Base-by-base conservation (phyloP, 1,284 basidiomycete genomes). In the Ustilago tritici region DNA sequence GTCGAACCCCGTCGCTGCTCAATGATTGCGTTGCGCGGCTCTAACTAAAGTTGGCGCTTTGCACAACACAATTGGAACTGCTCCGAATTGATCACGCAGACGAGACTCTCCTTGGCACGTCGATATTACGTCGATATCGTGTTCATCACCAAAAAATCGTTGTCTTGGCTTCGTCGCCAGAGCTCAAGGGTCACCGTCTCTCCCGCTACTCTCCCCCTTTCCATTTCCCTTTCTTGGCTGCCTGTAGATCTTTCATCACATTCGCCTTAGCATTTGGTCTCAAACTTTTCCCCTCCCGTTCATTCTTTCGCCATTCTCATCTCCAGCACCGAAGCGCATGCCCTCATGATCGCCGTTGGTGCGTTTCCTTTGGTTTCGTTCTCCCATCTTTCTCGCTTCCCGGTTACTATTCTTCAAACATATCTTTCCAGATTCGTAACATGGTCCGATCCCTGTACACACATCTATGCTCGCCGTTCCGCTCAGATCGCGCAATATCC, bases 1-100 rank as follows among this genome's bases (percentile, higher is more conserved):
- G 61, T 61, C 76, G 32, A 80, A 75, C 53, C 70, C 78, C 10
- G 74, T 82, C 17, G 69, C 80, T 4, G 80, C 70, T 52, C 80
- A 69, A 68, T 3, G 7, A 15, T 15, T n/a, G n/a, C 7, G 43
- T 15, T 15, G 8, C 43, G 23, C 23, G 23, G 23, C 43, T n/a
- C 8, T 46, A 8, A 46, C 43, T 46, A 6, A 9, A 19, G 17
- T 19, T 7, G 8, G 43, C 7, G 43, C 43, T 46, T 46, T 15
- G 14, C 6, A 7, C n/a, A 7, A 46, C n/a, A 8, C 43, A 7
- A 11, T 19, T 1, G 43, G 17, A 46, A 15, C 43, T 8, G n/a
- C n/a, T 19, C n/a, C 43, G 43, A 46, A 19, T 17, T 11, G 11
- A 46, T 10, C 36, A 38, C 36, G 14, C 36, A 14, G 36, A 38